A percentile compares a stretch with the other conserved stretches of the same genome.
These are phyloP conservation scores for Gossypium thurberi DNA, from an alignment of 345 rosid species.

Conservation along the genomic window DNA sequence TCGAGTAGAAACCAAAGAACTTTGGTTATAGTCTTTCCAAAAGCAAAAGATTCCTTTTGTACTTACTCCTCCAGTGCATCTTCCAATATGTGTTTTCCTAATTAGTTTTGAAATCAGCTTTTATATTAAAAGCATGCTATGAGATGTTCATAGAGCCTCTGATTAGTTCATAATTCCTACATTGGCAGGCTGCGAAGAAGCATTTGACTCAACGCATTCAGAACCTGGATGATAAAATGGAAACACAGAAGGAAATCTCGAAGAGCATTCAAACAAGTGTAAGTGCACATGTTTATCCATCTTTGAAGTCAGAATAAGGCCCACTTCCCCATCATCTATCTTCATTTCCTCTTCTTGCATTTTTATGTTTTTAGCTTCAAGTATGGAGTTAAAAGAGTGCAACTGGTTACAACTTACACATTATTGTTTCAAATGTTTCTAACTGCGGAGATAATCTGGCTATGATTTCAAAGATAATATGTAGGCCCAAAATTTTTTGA, in stretches of 20 bases:
- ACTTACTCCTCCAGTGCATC: not conserved
- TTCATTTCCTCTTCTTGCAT: not conserved
- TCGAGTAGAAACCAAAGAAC: not conserved
- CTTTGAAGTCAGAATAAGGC: not conserved
- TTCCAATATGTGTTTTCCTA: not conserved
- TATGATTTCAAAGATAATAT: not conserved
- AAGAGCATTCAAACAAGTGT: conserved; percentile 62
- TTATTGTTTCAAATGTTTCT: not conserved
- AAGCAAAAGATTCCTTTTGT: not conserved
- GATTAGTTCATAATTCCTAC: conserved; percentile 2
- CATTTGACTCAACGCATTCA: conserved; percentile 77
- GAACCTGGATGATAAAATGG: conserved; percentile 74
- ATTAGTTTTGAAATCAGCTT: not conserved
- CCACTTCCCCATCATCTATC: not conserved
- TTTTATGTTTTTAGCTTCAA: not conserved
- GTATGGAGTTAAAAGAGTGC: not conserved
- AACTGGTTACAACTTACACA: not conserved
- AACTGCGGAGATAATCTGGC: not conserved
- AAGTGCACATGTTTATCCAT: conserved; percentile 13
- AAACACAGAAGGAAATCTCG: conserved; percentile 64
- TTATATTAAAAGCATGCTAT: not conserved
- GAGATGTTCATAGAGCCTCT: not conserved
- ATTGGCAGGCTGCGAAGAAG: conserved; percentile 65
- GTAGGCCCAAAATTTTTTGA: not conserved
- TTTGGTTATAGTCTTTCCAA: not conserved